Conservation (phyloP, 805 yeast genomes). For the Saccharomyces mikatae region DNA sequence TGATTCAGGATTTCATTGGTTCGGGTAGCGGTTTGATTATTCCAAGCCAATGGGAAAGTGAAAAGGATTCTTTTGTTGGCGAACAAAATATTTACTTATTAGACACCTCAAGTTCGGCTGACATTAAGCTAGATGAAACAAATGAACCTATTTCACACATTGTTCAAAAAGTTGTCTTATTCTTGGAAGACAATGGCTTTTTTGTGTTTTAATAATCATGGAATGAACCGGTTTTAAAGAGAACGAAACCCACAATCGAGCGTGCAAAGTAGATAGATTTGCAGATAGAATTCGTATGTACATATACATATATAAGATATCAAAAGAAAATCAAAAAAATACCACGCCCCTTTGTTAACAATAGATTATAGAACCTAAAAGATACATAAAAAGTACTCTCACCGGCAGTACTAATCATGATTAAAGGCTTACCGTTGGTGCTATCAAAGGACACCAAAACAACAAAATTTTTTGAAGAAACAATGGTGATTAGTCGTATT, state of each 20-base stretch:
- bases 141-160: conserved; percentile 57
- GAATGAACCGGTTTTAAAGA: neutral
- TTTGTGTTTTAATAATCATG: conserved; percentile 39
- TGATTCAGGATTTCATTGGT: conserved; percentile 36
- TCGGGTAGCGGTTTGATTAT: conserved; percentile 91
- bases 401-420: neutral
- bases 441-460: neutral
- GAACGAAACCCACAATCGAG: neutral
- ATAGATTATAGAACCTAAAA: neutral
- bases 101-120: conserved; percentile 45
- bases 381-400: neutral
- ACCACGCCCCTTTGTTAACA: neutral
- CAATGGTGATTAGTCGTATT: neutral
- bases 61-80: conserved; percentile 5
- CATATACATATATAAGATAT: neutral
- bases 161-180: conserved; percentile 62
- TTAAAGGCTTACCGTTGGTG: neutral
- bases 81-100: conserved; percentile 35
- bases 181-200: conserved; percentile 78
- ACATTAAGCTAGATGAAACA: conserved; percentile 47
- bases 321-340: neutral
- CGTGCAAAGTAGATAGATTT: neutral
- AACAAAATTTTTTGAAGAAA: neutral
- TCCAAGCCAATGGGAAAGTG: conserved; percentile 28
- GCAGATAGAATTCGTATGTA: neutral